These are phyloP conservation scores for Tolypocladium guangdongense DNA, from an alignment of 2,329 filamentous ascomycete genomes.

Conservation along the genomic window DNA sequence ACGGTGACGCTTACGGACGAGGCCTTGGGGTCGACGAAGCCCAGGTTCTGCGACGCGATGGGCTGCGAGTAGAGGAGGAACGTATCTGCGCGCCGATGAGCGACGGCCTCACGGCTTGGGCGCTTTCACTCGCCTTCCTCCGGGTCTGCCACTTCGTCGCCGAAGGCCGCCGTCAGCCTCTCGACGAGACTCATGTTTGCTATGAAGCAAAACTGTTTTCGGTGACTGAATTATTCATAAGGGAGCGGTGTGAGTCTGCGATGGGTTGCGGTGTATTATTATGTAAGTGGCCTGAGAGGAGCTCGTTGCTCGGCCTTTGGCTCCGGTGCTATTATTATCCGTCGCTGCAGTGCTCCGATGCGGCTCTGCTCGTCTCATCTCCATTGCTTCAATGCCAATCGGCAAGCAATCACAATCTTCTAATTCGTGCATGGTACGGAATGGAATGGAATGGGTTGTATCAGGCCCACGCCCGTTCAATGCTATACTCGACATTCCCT, in stretches of 20 bases:
- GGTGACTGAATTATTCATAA: neutral
- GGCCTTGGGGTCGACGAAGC: slow-evolving; percentile 69
- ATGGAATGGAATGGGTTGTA: neutral
- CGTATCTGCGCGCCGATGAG: slow-evolving; percentile 50
- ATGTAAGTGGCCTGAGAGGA: too few species aligned
- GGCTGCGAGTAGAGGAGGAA: slow-evolving; percentile 75
- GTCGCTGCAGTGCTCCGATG: neutral
- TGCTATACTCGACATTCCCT: neutral
- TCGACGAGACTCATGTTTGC: slow-evolving; percentile 6
- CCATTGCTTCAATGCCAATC: neutral
- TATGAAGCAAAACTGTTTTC: accelerated
- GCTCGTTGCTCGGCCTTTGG: too few species aligned
- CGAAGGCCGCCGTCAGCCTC: slow-evolving; percentile 21
- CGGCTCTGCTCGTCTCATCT: neutral
- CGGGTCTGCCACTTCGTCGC: slow-evolving; percentile 33
- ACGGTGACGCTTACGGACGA: slow-evolving; percentile 56
- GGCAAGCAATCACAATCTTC: neutral
- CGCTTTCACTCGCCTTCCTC: slow-evolving; percentile 30
- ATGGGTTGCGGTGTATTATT: too few species aligned
- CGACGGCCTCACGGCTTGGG: neutral
- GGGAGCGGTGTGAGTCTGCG: neutral
- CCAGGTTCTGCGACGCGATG: slow-evolving; percentile 66
- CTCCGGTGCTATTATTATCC: neutral
- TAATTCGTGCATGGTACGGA: too few species aligned
- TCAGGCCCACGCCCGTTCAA: neutral